Base-by-base conservation (phyloP, 768 basidiomycete species). In the Macrolepiota fuliginosa region DNA sequence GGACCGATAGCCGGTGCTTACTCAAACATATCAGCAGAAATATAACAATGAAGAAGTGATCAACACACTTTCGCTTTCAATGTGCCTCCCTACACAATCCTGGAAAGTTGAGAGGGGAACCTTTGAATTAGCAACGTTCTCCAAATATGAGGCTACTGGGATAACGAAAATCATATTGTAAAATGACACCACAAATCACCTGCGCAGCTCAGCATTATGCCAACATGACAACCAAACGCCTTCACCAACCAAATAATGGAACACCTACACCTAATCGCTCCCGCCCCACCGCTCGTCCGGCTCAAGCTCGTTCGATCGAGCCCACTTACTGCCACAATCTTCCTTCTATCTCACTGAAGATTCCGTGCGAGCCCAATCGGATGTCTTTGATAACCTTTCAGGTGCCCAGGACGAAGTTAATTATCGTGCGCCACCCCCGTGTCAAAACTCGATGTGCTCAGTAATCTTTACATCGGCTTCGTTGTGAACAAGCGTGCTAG, bases 311-410 rank as follows among this genome's bases (percentile, higher is more conserved):
- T 40, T 36, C 35, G 27, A 54, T 29, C 51, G 22, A 54, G 51
- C 27, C 29, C 19, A 46, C 53, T 54, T 54, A 59, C 24, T 15
- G 27, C 59, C 40, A 42, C 35, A 54, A 61, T 61, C 59, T 40
- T 61, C 29, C 15, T 29, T 32, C 42, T 61, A 61, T 61, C 52
- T 46, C 52, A 22, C 52, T 19, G 36, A 32, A 51, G 51, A 61
- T 61, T 60, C 36, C 32, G 59, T 46, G 22, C 40, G 22, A 24
- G 59, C 40, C 35, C 40, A 61, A 61, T 61, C 59, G 27, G 52
- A 60, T 42, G 29, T 53, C 32, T 25, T 37, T 54, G 52, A 61
- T 61, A 61, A 27, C 59, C 59, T 61, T 51, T 25, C 17, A 35
- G 40, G 42, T 54, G 42, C 42, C 15, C 36, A 54, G 19, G 29